A percentile compares a stretch with the other conserved stretches of the same genome.
These are phyloP conservation scores for Batkoa obscura DNA, from an alignment of 371 early-diverging fungal species.

Conservation along the genomic window DNA sequence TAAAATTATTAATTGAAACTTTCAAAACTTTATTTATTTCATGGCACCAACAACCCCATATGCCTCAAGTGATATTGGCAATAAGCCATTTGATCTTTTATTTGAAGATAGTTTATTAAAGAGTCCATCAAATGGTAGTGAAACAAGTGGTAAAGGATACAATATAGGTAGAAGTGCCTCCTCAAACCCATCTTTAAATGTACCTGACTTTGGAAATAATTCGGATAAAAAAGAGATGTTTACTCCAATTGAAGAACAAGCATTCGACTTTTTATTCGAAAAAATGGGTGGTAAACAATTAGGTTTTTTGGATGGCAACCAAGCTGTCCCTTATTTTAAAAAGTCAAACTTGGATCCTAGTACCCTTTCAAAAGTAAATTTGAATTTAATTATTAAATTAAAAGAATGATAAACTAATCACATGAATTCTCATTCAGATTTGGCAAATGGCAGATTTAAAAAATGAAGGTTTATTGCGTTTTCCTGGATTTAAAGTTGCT, in stretches of 20 bases:
- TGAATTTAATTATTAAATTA: not conserved
- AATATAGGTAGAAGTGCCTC: too few relatives aligned
- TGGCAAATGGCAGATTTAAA: conserved; percentile 67
- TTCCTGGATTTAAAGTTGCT: conserved; percentile 51
- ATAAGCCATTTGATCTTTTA: too few relatives aligned
- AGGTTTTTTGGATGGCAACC: conserved; percentile 46
- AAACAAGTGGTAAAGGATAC: too few relatives aligned
- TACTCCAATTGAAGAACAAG: conserved; percentile 3
- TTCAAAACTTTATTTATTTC: too few relatives aligned
- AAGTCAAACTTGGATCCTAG: conserved; percentile 48
- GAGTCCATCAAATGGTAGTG: too few relatives aligned
- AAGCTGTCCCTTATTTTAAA: conserved; percentile 58
- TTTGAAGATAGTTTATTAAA: too few relatives aligned
- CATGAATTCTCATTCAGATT: conserved; percentile 23
- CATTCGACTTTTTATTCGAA: conserved; percentile 42
- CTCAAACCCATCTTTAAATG: too few relatives aligned
- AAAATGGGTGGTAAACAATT: conserved; percentile 40
- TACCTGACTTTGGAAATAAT: too few relatives aligned
- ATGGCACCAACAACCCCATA: too few relatives aligned
- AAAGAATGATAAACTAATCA: not conserved
- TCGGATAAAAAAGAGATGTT: too few relatives aligned
- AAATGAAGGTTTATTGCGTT: conserved; percentile 51
- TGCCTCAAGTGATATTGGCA: too few relatives aligned
- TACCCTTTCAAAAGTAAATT: conserved; percentile 39
- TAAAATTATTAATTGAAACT: too few relatives aligned